Base-by-base conservation (phyloP, 768 basidiomycete genomes). In the Kwoniella europaea region DNA sequence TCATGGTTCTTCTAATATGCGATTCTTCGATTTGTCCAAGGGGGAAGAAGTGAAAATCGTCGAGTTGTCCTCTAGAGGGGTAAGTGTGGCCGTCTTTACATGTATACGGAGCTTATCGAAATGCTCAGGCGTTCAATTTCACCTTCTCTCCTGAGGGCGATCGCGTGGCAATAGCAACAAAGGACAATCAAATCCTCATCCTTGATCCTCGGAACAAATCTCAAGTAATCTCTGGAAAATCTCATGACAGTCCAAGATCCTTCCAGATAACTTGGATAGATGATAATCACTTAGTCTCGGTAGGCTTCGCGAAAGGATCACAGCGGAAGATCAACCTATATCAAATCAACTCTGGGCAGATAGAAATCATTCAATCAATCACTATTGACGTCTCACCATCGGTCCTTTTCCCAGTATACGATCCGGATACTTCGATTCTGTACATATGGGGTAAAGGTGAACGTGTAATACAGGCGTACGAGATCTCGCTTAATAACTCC, bases 401-500 rank as follows among this genome's bases (percentile, higher is more conserved):
- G 0, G 79, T 83, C 2, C 76, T 85, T 6, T 83, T 83, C 72
- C 84, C 84, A 4, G 69, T 71, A 52, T 82, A 78, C 68, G 85
- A 85, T 66, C 65, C 79, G 29, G 85, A 85, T 68, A 85, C 84
- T 0, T 55, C 64, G 3, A 81, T 85, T 29, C 73, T 84, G 16
- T 81, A 82, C 62, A 60, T 82, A 13, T 84, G 84, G 82, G 77
- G 82, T 5, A 82, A 84, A 68, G 85, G 85, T 20, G 84, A 84
- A 61, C 68, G 83, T 4, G 77, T 75, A 15, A 82, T 84, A 59
- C 76, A 80, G 35, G 72, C 82, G 0, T 85, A 71, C 72, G 83
- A 84, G 56, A 64, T 85, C 22, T 62, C 80, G 35, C 68, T 74
- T 10, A 70, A 59, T 9, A 72, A 74, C 54, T 44, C 41, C 12